Evolutionary conservation across 2,329 filamentous ascomycete species (phyloP).

Genomic region (Magnaporthiopsis rhizophila): DNA sequence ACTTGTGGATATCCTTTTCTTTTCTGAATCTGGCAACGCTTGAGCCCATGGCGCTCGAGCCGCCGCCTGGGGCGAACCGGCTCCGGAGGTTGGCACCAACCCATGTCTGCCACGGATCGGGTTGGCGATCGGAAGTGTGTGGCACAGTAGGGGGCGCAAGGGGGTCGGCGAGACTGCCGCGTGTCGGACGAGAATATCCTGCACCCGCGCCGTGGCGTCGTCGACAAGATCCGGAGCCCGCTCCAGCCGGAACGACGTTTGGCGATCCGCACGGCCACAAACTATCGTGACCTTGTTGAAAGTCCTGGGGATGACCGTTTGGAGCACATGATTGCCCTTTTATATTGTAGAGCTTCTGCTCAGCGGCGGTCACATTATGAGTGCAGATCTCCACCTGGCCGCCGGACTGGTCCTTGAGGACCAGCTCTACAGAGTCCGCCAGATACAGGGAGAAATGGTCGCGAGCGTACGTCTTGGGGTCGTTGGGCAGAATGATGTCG

Average conservation of each 20-base stretch:
- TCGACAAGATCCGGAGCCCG: neutral
- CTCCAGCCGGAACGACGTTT: neutral
- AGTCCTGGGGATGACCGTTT: neutral
- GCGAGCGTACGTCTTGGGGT: no score
- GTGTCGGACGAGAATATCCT: neutral
- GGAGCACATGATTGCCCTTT: neutral
- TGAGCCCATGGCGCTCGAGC: no score
- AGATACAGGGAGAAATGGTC: neutral
- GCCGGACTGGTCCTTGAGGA: neutral
- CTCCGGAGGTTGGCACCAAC: no score
- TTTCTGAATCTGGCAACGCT: no score
- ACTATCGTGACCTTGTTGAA: no score
- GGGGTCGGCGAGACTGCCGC: neutral
- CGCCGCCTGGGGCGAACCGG: no score
- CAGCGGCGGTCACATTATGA: neutral
- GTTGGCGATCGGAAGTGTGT: neutral
- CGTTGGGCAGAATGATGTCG: no score
- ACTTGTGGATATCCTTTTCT: neutral
- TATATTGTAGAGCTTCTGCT: neutral
- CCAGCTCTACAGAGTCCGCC: neutral
- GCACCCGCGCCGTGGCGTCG: no score
- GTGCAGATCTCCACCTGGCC: neutral
- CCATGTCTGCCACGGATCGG: no score
- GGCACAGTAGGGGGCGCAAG: neutral
- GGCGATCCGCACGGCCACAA: neutral